A percentile compares a stretch with the other conserved stretches of the same genome.
Conservation (phyloP, 768 basidiomycete genomes). For the Termitomyces sp. region DNA sequence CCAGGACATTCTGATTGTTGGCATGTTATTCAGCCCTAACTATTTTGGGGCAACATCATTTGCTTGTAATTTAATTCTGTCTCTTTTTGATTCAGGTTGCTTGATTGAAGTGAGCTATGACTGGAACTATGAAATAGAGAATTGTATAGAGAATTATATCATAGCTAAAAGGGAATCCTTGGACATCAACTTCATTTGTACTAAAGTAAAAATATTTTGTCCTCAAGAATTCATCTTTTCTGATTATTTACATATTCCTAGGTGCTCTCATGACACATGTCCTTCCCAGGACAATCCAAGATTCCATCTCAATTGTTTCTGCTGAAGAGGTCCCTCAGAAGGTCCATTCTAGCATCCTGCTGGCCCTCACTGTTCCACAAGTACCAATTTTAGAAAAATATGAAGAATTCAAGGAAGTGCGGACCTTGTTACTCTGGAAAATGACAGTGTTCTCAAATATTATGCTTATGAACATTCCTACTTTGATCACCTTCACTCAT, state of each 20-base stretch:
- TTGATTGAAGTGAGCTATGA: not conserved
- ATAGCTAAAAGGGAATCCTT: not conserved
- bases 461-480: too few relatives aligned
- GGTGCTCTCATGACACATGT: too few relatives aligned
- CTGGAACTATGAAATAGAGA: not conserved
- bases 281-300: not conserved
- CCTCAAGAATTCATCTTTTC: not conserved
- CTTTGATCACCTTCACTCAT: too few relatives aligned
- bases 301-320: not conserved
- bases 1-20: too few relatives aligned
- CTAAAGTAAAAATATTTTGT: not conserved
- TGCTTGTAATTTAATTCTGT: too few relatives aligned
- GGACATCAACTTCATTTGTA: not conserved
- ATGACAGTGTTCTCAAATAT: too few relatives aligned
- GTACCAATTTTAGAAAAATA: too few relatives aligned
- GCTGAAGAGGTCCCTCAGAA: not conserved
- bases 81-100: too few relatives aligned
- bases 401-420: too few relatives aligned
- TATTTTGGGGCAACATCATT: too few relatives aligned
- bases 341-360: not conserved
- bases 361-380: not conserved
- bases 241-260: not conserved
- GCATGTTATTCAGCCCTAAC: too few relatives aligned
- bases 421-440: too few relatives aligned
- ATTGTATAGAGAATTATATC: not conserved